Conservation (phyloP, 345 rosid genomes). For the Trapa bicornis region DNA sequence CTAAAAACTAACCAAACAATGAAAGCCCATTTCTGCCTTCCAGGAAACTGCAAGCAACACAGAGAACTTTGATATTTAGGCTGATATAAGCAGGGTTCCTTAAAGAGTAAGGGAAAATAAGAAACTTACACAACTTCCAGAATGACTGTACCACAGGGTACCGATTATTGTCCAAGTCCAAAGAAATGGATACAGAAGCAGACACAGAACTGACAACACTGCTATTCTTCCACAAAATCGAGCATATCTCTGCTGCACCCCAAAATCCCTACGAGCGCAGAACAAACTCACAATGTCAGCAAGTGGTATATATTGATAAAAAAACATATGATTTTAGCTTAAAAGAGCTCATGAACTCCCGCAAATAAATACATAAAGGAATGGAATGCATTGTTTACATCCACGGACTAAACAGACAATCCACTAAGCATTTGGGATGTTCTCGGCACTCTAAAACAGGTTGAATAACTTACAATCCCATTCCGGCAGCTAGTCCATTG, state of each 20-base stretch:
- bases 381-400: slow-evolving; percentile 14
- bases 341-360: background rate
- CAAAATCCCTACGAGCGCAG: slow-evolving; percentile 61
- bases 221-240: slow-evolving; percentile 86
- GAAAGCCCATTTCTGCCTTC: slow-evolving; percentile 96
- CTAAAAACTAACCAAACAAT: slow-evolving; percentile 92
- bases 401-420: slow-evolving; percentile 26
- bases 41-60: slow-evolving; percentile 53
- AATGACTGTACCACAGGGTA: slow-evolving; percentile 69
- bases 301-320: background rate
- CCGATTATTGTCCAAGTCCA: slow-evolving; percentile 97
- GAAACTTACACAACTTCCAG: slow-evolving; percentile 64
- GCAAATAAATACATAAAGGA: background rate
- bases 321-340: background rate
- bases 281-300: background rate
- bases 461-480: slow-evolving; percentile 76
- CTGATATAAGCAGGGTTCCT: background rate
- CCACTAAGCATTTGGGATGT: background rate
- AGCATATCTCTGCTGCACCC: slow-evolving; percentile 90
- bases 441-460: background rate
- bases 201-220: slow-evolving; percentile 59
- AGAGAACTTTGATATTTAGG: slow-evolving; percentile 1
- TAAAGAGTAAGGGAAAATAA: background rate
- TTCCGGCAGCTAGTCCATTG: slow-evolving; percentile 86
- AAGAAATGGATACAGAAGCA: slow-evolving; percentile 77